Evolutionary conservation across 164 flowering plant genomes (phyloP), one percentile per base, ranked within the genome.

Genomic region (Santalum album): DNA sequence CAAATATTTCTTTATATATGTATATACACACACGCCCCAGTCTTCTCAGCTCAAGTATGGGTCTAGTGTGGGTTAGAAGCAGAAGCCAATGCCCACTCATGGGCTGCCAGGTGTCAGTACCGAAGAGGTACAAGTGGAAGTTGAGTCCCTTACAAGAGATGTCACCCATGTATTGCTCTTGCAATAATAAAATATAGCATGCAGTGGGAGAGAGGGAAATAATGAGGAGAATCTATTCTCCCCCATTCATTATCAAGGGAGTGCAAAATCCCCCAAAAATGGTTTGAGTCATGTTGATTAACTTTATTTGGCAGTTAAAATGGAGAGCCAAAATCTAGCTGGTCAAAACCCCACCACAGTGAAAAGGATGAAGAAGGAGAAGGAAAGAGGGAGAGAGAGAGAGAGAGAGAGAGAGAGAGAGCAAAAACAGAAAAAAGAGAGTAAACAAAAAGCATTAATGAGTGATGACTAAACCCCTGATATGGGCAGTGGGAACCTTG

Each of bases 121-220:
- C 9, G n/a, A 2, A 57, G 1, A n/a, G 20, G 10, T 44, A 61
- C 73, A 69, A 50, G 51, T 38, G 58, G 57, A 56, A 1, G 50
- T 51, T 46, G 72, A 72, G 72, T 75, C 62, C 62, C 70, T 75
- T 70, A 15, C 68, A 72, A 73, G 72, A 65, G 58, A 77, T n/a
- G n/a, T n/a, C n/a, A n/a, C n/a, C n/a, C n/a, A n/a, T n/a, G n/a
- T n/a, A n/a, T 67, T 58, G 49, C 39, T 44, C 64, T 44, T 46
- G 67, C 74, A 72, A 70, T 68, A 60, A n/a, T n/a, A n/a, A n/a
- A n/a, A n/a, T n/a, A 74, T 75, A 51, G 58, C 65, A 60, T 49
- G 58, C 6, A 29, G 34, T n/a, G n/a, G n/a, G n/a, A n/a, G n/a
- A n/a, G n/a, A n/a, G 34, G 34, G 9, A 29, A 29, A 29, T 29